A percentile compares a stretch with the other conserved stretches of the same genome.
phyloP scores from a whole-genome alignment of 1,284 basidiomycete species.

The Ustilago esculenta region DNA sequence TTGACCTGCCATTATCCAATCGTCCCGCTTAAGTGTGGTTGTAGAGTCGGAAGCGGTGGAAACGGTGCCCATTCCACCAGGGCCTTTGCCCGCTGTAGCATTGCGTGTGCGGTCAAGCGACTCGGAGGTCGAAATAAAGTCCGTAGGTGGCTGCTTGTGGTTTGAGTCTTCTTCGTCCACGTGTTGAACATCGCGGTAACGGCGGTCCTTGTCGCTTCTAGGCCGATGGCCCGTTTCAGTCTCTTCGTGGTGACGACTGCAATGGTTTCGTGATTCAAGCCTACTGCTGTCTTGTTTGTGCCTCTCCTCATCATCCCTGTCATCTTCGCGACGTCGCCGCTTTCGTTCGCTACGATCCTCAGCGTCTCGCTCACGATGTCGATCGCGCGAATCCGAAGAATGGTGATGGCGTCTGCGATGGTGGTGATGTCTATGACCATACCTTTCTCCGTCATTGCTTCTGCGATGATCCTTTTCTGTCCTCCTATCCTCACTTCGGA shows the following conservation, averaged over 20 bases:
- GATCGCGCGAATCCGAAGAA: not conserved
- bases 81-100: constrained; percentile 38
- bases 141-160: constrained; percentile 73
- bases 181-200: constrained; percentile 59
- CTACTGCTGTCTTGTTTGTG: not conserved
- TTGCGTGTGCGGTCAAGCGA: constrained; percentile 76
- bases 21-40: constrained; percentile 76
- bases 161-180: constrained; percentile 2
- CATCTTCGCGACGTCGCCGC: constrained; percentile 62
- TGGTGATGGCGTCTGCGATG: constrained; percentile 21
- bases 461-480: constrained; percentile 6
- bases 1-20: constrained; percentile 80
- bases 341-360: constrained; percentile 64
- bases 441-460: not conserved
- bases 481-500: constrained; percentile 3
- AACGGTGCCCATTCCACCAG: constrained; percentile 68
- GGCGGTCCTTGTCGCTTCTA: constrained; percentile 73
- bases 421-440: constrained; percentile 3
- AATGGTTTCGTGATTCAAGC: constrained; percentile 4
- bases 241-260: constrained; percentile 68
- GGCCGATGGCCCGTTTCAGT: constrained; percentile 74
- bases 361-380: constrained; percentile 11
- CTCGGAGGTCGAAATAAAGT: constrained; percentile 80
- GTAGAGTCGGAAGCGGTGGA: constrained; percentile 67
- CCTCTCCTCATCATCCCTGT: constrained; percentile 12